Percentiles rank a stretch among this genome's conserved stretches.
These are phyloP conservation scores for Stephania yunnanensis DNA, from an alignment of 164 flowering plant species.

Conservation along the genomic window DNA sequence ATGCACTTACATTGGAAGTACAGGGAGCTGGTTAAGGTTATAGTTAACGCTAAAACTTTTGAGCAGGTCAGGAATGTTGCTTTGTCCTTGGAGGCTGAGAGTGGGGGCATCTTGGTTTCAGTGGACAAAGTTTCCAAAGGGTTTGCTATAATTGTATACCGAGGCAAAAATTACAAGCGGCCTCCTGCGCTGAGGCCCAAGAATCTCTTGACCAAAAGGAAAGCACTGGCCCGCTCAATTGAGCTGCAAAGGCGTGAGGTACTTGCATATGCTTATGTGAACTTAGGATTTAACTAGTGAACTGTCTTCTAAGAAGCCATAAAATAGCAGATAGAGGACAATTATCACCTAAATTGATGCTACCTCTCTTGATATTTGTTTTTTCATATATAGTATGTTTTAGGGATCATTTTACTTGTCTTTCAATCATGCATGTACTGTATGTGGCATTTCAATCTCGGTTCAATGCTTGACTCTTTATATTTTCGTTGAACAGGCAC, in stretches of 20 bases:
- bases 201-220: conserved; percentile 89
- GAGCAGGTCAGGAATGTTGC: conserved; percentile 72
- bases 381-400: neutral
- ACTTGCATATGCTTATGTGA: conserved; percentile 7
- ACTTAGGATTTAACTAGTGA: neutral
- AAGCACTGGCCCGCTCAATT: conserved; percentile 89
- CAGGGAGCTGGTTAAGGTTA: conserved; percentile 78
- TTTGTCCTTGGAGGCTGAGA: conserved; percentile 82
- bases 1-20: conserved; percentile 99
- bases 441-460: neutral
- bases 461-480: neutral
- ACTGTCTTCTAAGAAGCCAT: neutral
- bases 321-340: no score
- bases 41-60: conserved; percentile 61
- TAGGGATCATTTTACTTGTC: neutral
- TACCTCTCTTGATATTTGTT: no score
- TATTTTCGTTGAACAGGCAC: conserved; percentile 51
- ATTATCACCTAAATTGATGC: no score
- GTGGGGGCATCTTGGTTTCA: conserved; percentile 89
- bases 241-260: conserved; percentile 97
- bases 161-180: conserved; percentile 79
- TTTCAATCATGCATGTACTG: neutral
- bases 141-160: conserved; percentile 67
- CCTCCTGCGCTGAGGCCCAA: conserved; percentile 74
- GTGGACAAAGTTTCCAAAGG: conserved; percentile 88